These are phyloP conservation scores for Aspergillus intermedius DNA, from an alignment of 2,329 filamentous ascomycete genomes.

Conservation along the genomic window DNA sequence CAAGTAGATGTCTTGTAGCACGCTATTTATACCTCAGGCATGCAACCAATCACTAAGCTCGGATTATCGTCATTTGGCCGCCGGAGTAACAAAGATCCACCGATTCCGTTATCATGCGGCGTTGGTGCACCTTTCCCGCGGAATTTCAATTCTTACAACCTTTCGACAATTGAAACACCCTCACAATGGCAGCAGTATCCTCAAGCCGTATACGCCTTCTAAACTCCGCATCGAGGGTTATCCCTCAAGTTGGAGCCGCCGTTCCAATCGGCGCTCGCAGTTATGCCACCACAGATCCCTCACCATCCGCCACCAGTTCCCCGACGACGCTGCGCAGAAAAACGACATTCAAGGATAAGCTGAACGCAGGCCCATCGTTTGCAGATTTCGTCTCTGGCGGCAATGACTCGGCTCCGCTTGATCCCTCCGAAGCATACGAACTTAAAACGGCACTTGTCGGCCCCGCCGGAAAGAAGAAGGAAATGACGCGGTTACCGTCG, in stretches of 20 bases:
- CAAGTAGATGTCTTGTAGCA: background rate
- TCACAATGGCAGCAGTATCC: conserved; percentile 27
- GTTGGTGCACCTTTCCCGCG: conserved; percentile 21
- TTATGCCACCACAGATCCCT: conserved; percentile 36
- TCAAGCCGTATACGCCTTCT: conserved; percentile 27
- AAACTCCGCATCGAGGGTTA: conserved; percentile 20
- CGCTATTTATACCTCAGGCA: background rate
- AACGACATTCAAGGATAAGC: conserved; percentile 55
- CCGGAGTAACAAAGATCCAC: conserved; percentile 6
- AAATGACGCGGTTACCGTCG: conserved; percentile 69
- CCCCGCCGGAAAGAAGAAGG: conserved; percentile 56
- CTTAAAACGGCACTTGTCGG: conserved; percentile 57
- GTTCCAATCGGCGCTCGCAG: conserved; percentile 19
- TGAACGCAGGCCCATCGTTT: conserved; percentile 60
- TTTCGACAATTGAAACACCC: conserved; percentile 5
- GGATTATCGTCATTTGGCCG: background rate
- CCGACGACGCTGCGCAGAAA: conserved; percentile 51
- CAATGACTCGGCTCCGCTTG: conserved; percentile 36
- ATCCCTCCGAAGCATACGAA: conserved; percentile 49
- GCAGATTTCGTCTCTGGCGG: conserved; percentile 53
- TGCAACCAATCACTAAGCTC: background rate
- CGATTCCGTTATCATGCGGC: conserved; percentile 1
- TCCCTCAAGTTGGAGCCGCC: conserved; percentile 12
- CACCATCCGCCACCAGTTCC: conserved; percentile 26
- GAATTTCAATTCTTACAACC: conserved; percentile 16